A percentile compares a stretch with the other conserved stretches of the same genome.
phyloP scores from a whole-genome alignment of 2,329 filamentous ascomycete species.

The Diaporthe ampelina region DNA sequence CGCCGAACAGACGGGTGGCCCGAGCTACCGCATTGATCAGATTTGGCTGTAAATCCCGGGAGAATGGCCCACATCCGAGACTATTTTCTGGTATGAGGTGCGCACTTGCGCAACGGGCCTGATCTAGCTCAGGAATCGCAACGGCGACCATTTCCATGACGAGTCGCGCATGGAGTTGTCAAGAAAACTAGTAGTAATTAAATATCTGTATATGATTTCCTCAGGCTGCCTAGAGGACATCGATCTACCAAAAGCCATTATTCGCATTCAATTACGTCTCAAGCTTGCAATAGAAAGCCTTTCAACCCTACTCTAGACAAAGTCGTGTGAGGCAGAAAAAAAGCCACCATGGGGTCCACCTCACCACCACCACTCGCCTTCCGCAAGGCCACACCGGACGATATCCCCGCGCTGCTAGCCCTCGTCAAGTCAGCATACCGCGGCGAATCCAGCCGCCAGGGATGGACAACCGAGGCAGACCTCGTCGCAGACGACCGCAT shows the following conservation, averaged over 20 bases:
- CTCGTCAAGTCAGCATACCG: constrained; percentile 62
- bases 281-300: too few species aligned
- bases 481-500: constrained; percentile 60
- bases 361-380: constrained; percentile 46
- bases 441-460: constrained; percentile 55
- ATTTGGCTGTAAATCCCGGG: background rate
- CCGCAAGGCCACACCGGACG: constrained; percentile 52
- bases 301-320: background rate
- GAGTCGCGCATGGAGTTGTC: background rate
- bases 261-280: too few species aligned
- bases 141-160: background rate
- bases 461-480: constrained; percentile 64
- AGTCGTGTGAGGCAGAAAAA: background rate
- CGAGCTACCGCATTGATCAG: background rate
- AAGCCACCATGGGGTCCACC: background rate
- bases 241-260: background rate
- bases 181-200: background rate
- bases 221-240: background rate
- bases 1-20: background rate
- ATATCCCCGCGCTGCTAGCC: constrained; percentile 51
- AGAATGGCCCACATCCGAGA: background rate
- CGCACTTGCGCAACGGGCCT: background rate
- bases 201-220: background rate
- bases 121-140: background rate
- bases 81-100: background rate